Base-by-base conservation (phyloP, 495 filamentous ascomycete species). In the Tirmania nivea region DNA sequence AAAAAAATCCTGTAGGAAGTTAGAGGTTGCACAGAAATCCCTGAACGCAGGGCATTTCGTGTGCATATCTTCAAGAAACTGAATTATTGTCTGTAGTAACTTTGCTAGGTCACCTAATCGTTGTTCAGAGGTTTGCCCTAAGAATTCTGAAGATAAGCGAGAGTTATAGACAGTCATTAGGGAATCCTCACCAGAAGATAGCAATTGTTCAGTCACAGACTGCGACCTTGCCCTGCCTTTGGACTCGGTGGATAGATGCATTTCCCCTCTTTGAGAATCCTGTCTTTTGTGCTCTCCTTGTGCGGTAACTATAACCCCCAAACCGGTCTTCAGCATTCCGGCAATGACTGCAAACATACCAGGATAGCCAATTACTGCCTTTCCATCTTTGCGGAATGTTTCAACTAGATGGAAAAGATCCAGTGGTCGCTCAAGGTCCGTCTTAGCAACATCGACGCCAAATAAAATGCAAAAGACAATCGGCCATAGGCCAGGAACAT, bases 401-500 rank as follows among this genome's bases (percentile, higher is more conserved):
- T 86, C 79, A 10, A 85, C 60, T 3, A 96, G 73, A 48, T 71
- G 78, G 63, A 76, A 81, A 17, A 81, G 72, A 55, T 86, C 80
- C 60, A 94, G 81, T 7, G 79, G 72, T 56, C 74, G 73, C 54
- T 82, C 77, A 59, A 84, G 76, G 60, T 87, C 74, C 58, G 93
- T 73, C 36, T 77, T 72, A 37, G 78, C 79, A 56, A 90, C 74
- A 63, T 94, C 86, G 50, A 75, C 71, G 14, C 83, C 86, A 65
- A 97, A 92, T 10, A 97, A 69, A 49, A 95, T 81, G 49, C 84
- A 77, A 68, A 97, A 89, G 62, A 84, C 86, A 36, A 90, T 79
- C 8, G 81, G 78, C 92, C 92, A 97, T 34, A 95, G 64, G 8
- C 77, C 73, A 9, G 85, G 76, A 12, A 90, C 71, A 63, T 81